phyloP scores from a whole-genome alignment of 192 early-diverging fungal species.

The Podila minutissima region DNA sequence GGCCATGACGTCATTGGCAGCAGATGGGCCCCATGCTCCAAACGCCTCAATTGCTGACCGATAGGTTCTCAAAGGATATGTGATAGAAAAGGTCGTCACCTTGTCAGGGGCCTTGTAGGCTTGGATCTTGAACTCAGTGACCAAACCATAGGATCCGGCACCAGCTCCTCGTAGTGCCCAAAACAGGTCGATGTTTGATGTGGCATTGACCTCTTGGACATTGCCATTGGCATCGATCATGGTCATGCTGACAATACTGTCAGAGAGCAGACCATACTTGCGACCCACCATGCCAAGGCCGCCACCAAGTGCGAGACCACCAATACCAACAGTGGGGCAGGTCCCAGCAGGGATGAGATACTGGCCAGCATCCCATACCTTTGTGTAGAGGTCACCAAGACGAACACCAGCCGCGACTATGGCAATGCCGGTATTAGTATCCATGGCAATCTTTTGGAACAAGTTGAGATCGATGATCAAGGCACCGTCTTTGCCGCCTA shows the following conservation, averaged over 20 bases:
- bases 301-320: conserved; percentile 58
- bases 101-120: conserved; percentile 7
- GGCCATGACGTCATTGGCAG: background rate
- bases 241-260: conserved; percentile 48
- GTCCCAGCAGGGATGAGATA: conserved; percentile 55
- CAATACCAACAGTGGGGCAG: conserved; percentile 64
- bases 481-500: conserved; percentile 49
- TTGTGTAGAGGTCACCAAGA: conserved; percentile 61
- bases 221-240: conserved; percentile 55
- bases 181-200: conserved; percentile 59
- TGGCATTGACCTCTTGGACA: conserved; percentile 30
- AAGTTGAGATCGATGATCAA: conserved; percentile 61
- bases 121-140: conserved; percentile 47
- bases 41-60: conserved; percentile 2
- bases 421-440: conserved; percentile 23
- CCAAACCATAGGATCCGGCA: conserved; percentile 47
- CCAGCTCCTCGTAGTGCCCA: conserved; percentile 69
- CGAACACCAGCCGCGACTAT: conserved; percentile 57
- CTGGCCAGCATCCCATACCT: conserved; percentile 18
- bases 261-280: conserved; percentile 56
- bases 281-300: conserved; percentile 57
- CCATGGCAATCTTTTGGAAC: conserved; percentile 30
- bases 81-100: background rate
- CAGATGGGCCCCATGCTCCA: background rate
- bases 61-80: background rate